Evolutionary conservation across 2,329 filamentous ascomycete species (phyloP), one percentile per base, ranked within the genome.

Genomic region (Botryotinia narcissicola): DNA sequence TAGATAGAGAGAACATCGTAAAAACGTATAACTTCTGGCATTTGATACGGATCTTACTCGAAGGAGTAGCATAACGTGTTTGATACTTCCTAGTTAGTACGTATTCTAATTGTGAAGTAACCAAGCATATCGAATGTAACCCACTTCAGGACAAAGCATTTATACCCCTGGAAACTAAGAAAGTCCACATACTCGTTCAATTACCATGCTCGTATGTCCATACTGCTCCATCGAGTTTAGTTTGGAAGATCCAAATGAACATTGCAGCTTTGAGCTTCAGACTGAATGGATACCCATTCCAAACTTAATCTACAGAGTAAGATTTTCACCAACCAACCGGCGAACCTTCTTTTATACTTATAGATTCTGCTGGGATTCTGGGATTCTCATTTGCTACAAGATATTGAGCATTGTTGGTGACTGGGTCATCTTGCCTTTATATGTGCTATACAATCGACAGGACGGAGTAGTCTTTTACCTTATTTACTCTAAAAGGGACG

Each of bases 301-400:
- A 64, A 64, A 64, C 42, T 25, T 35, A 64, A 64, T 64, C 40
- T 68, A n/a, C 40, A 68, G 46, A 68, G 48, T n/a, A 51, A 51
- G 48, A 51, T 51, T 42, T 57, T 68, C 48, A 42, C 48, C 64
- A 46, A 35, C 51, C 68, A 63, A 46, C n/a, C 22, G 35, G 22
- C 8, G 54, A 63, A 63, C 57, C 57, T 62, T 70, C 37, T 62
- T 63, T 70, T 51, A 40, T 29, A 61, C 59, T 61, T 40, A 22
- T 44, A 42, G 4, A 25, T 42, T 37, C 7, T 70, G 40, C 40
- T 48, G 57, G 35, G 46, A 40, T 29, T 42, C 46, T 40, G 14
- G 7, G 48, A n/a, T 4, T 51, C 25, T 51, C 48, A 51, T 51
- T 51, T 51, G 48, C 48, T 51, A 51, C 25, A n/a, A n/a, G 48